These are phyloP conservation scores for Scutellaria baicalensis DNA, from an alignment of 257 asterid genomes.

Conservation along the genomic window DNA sequence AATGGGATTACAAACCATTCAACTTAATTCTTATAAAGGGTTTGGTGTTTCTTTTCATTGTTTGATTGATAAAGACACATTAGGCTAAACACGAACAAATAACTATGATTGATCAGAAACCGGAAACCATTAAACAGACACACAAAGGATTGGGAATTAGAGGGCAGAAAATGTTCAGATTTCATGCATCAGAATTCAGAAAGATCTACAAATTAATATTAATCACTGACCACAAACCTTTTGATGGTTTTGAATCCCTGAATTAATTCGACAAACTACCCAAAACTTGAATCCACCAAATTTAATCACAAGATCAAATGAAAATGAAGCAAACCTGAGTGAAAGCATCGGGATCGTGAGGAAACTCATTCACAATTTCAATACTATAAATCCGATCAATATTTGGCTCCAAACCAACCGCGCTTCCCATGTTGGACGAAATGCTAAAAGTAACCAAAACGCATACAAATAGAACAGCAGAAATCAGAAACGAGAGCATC, in stretches of 20 bases:
- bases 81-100: neutral
- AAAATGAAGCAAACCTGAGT: constrained; percentile 54
- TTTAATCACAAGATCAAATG: neutral
- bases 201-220: neutral
- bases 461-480: constrained; percentile 24
- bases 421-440: constrained; percentile 26
- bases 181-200: neutral
- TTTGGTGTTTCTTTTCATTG: neutral
- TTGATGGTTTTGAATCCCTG: neutral
- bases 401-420: constrained; percentile 16
- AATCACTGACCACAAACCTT: neutral
- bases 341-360: constrained; percentile 80
- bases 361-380: constrained; percentile 66
- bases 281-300: neutral
- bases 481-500: constrained; percentile 23
- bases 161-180: neutral
- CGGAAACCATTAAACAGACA: neutral
- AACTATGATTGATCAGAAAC: neutral
- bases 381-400: constrained; percentile 38
- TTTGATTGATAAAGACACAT: neutral
- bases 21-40: neutral
- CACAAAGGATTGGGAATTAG: neutral
- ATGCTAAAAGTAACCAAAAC: constrained; percentile 22
- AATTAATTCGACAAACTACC: neutral
- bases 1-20: neutral